phyloP scores from a whole-genome alignment of 441 rosid species.

The Populus hybrid region DNA sequence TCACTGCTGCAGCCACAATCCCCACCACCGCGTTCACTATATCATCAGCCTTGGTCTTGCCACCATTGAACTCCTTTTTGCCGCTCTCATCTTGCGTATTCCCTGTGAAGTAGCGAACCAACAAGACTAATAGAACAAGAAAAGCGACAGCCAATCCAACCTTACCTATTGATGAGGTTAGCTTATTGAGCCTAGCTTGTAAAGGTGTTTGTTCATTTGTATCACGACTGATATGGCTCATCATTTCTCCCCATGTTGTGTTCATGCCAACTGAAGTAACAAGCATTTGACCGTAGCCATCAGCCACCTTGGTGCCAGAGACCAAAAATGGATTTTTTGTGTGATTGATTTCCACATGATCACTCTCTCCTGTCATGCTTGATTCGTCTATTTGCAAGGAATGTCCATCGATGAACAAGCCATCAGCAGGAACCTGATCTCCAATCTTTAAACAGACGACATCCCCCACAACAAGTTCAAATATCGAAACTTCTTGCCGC shows the following conservation, averaged over 20 bases:
- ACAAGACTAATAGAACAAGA: slow-evolving; percentile 34
- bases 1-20: slow-evolving; percentile 40
- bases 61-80: slow-evolving; percentile 17
- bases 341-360: slow-evolving; percentile 27
- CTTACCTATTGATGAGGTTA: slow-evolving; percentile 37
- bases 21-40: slow-evolving; percentile 31
- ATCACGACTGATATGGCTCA: slow-evolving; percentile 31
- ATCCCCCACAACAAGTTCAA: slow-evolving; percentile 44
- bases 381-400: slow-evolving; percentile 43
- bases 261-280: slow-evolving; percentile 41
- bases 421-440: slow-evolving; percentile 48
- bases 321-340: slow-evolving; percentile 30
- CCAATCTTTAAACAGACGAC: slow-evolving; percentile 40
- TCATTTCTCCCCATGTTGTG: slow-evolving; percentile 48
- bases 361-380: slow-evolving; percentile 44
- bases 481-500: slow-evolving; percentile 28
- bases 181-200: slow-evolving; percentile 34
- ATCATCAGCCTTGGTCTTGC: slow-evolving; percentile 28
- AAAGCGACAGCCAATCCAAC: slow-evolving; percentile 36
- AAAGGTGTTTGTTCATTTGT: slow-evolving; percentile 36
- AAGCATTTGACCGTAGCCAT: slow-evolving; percentile 39
- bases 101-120: slow-evolving; percentile 43
- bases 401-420: slow-evolving; percentile 38
- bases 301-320: slow-evolving; percentile 38
- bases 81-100: slow-evolving; percentile 38